These are phyloP conservation scores for Lumnitzera racemosa DNA, from an alignment of 345 rosid genomes.

Conservation along the genomic window DNA sequence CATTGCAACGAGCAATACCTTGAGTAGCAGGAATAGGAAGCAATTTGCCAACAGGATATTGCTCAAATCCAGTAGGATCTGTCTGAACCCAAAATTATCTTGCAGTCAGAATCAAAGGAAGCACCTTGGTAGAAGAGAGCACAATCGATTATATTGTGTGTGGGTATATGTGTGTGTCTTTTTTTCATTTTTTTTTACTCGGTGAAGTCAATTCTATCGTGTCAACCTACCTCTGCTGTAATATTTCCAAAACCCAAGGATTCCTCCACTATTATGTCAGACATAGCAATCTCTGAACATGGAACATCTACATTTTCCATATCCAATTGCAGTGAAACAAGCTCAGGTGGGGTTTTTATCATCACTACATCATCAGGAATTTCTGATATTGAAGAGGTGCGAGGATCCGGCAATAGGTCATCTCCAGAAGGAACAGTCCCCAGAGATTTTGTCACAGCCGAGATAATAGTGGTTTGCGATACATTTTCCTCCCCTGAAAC, in stretches of 20 bases:
- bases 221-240: conserved; percentile 3
- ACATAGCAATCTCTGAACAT: background rate
- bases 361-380: background rate
- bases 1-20: too few relatives aligned
- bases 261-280: conserved; percentile 1
- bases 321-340: background rate
- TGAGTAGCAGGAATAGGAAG: too few relatives aligned
- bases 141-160: background rate
- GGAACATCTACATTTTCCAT: conserved; percentile 1
- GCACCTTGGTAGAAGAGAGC: background rate
- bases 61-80: conserved; percentile 6
- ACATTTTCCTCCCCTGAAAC: conserved; percentile 4
- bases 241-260: conserved; percentile 5
- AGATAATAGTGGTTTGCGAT: conserved; percentile 1
- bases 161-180: too few relatives aligned
- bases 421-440: conserved; percentile 2
- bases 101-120: background rate
- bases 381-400: background rate
- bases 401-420: background rate
- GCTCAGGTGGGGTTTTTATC: background rate
- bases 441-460: background rate
- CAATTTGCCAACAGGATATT: background rate
- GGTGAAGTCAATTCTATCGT: background rate
- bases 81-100: conserved; percentile 1
- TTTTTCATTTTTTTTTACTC: too few relatives aligned